Evolutionary conservation across 129 eudicot genomes (phyloP).

Genomic region (Tagetes patula): DNA sequence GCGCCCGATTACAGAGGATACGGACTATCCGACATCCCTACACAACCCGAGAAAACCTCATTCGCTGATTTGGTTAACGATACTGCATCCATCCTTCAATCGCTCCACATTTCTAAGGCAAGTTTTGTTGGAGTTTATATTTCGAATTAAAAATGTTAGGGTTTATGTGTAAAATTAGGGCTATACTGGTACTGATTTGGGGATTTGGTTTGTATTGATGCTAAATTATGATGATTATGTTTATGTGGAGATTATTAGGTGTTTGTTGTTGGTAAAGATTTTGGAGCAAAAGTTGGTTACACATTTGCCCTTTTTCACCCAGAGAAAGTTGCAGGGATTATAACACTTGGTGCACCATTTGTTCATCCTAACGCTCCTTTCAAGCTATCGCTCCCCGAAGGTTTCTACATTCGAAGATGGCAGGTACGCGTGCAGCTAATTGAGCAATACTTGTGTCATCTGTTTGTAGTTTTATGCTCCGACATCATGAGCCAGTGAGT

Average conservation of each 20-base stretch:
- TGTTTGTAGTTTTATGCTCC: too few species aligned
- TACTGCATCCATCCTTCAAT: slow-evolving; percentile 30
- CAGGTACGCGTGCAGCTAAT: slow-evolving; percentile 23
- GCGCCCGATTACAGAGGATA: slow-evolving; percentile 40
- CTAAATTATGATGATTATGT: too few species aligned
- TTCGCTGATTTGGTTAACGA: slow-evolving; percentile 38
- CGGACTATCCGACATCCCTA: slow-evolving; percentile 38
- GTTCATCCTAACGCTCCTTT: slow-evolving; percentile 14
- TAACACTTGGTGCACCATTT: slow-evolving; percentile 45
- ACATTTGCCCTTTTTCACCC: slow-evolving; percentile 32
- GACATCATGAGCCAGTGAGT: too few species aligned
- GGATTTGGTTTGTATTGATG: too few species aligned
- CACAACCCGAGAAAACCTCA: slow-evolving; percentile 36
- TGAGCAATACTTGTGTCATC: too few species aligned
- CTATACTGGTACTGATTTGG: too few species aligned
- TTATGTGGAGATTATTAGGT: slow-evolving; percentile 10
- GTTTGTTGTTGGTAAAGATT: slow-evolving; percentile 43
- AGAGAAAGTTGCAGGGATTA: slow-evolving; percentile 30
- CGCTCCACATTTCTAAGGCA: slow-evolving; percentile 43
- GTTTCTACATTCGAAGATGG: slow-evolving; percentile 51
- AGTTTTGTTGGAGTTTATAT: too few species aligned
- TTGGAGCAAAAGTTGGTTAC: slow-evolving; percentile 38
- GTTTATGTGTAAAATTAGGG: too few species aligned
- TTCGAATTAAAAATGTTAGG: too few species aligned
- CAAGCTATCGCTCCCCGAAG: slow-evolving; percentile 36